phyloP scores from a whole-genome alignment of 371 early-diverging fungal genomes.

The Parasitella parasitica region DNA sequence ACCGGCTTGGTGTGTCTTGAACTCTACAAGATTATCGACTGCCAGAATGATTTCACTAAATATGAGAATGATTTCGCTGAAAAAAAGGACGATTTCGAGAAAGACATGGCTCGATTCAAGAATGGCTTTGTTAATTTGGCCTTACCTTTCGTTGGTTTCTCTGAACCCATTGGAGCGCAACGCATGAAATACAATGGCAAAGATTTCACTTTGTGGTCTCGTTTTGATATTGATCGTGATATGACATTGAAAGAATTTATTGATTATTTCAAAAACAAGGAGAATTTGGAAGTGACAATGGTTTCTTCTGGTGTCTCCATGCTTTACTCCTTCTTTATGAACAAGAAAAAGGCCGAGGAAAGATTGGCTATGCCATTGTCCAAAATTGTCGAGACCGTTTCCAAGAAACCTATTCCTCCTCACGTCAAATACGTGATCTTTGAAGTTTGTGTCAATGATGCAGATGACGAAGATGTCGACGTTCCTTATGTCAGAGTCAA shows the following conservation, averaged over 20 bases:
- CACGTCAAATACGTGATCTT: slow-evolving; percentile 84
- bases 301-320: slow-evolving; percentile 91
- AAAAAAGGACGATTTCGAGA: too few relatives aligned
- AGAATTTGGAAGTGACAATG: slow-evolving; percentile 94
- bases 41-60: slow-evolving; percentile 83
- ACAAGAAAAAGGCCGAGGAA: slow-evolving; percentile 83
- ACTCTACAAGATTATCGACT: slow-evolving; percentile 90
- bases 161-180: slow-evolving; percentile 95
- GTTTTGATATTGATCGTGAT: slow-evolving; percentile 89
- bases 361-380: slow-evolving; percentile 76
- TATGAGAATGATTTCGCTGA: slow-evolving; percentile 99
- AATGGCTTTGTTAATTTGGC: slow-evolving; percentile 99
- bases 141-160: slow-evolving; percentile 98
- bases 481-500: slow-evolving; percentile 50
- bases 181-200: slow-evolving; percentile 82
- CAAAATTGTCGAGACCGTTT: slow-evolving; percentile 77
- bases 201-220: slow-evolving; percentile 96
- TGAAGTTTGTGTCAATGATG: slow-evolving; percentile 87
- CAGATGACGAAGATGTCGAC: slow-evolving; percentile 91
- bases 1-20: slow-evolving; percentile 99
- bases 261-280: slow-evolving; percentile 79
- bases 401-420: slow-evolving; percentile 85
- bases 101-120: slow-evolving; percentile 98
- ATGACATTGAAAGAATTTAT: slow-evolving; percentile 90
- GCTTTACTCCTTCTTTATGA: slow-evolving; percentile 92